A percentile compares a stretch with the other conserved stretches of the same genome.
phyloP scores from a whole-genome alignment of 768 basidiomycete species.

The Agaricus blazei region DNA sequence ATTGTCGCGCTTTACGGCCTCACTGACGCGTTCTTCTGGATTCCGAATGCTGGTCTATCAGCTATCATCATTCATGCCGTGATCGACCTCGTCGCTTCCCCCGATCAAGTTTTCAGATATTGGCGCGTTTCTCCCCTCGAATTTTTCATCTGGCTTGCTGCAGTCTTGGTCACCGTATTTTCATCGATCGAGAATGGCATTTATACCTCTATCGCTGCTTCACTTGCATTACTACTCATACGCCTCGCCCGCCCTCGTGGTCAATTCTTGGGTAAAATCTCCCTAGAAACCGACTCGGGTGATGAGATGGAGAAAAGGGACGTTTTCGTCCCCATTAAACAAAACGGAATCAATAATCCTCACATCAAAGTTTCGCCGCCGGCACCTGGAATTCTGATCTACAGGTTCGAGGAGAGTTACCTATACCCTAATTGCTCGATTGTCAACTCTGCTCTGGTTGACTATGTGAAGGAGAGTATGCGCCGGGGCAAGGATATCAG shows the following conservation, averaged over 20 bases:
- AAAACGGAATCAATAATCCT: conserved; percentile 59
- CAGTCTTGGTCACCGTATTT: conserved; percentile 88
- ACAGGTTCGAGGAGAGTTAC: conserved; percentile 88
- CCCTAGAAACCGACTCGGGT: conserved; percentile 39
- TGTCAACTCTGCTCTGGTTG: conserved; percentile 69
- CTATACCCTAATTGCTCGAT: conserved; percentile 76
- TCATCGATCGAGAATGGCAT: conserved; percentile 93
- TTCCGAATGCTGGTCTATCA: conserved; percentile 75
- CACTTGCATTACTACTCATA: conserved; percentile 73
- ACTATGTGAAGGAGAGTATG: conserved; percentile 74
- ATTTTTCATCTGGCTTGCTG: conserved; percentile 82
- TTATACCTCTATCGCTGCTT: conserved; percentile 80
- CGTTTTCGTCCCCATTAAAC: conserved; percentile 75
- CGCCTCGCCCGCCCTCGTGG: conserved; percentile 87
- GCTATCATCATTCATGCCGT: conserved; percentile 96
- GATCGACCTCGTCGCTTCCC: conserved; percentile 81
- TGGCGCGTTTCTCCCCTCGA: conserved; percentile 95
- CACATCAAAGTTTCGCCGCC: conserved; percentile 72
- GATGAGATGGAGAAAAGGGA: conserved; percentile 49
- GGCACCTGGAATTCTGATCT: conserved; percentile 82
- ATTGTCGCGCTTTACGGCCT: conserved; percentile 93
- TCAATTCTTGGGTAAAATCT: conserved; percentile 85
- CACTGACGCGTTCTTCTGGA: conserved; percentile 90
- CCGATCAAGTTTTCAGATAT: conserved; percentile 75
- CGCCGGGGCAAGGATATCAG: conserved; percentile 72